These are phyloP conservation scores for Aureobasidium sp. DNA, from an alignment of 2,329 filamentous ascomycete genomes.

Conservation along the genomic window DNA sequence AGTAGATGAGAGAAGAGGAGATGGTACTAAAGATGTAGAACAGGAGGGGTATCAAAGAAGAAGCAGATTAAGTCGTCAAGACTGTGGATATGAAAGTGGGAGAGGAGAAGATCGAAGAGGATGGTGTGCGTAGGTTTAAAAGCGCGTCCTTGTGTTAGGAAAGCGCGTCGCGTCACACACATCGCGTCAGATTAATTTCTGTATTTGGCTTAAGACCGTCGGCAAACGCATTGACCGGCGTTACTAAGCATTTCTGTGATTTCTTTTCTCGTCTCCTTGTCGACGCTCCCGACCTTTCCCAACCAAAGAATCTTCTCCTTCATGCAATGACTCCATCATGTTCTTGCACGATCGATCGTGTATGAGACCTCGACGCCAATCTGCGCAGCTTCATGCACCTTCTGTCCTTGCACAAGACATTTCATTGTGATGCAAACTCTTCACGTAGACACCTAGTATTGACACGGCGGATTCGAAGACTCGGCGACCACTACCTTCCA, in stretches of 20 bases:
- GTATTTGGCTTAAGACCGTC: no score
- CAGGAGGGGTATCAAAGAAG: constrained; percentile 11
- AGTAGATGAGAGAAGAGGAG: neutral
- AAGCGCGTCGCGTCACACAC: neutral
- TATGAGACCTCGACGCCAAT: neutral
- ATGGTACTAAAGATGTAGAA: constrained; percentile 1
- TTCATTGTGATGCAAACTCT: neutral
- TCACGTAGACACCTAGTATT: neutral
- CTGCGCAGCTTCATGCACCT: neutral
- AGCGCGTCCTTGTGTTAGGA: neutral
- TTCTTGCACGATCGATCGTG: neutral
- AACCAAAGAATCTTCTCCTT: neutral
- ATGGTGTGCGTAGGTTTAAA: neutral
- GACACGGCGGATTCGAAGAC: constrained; percentile 82
- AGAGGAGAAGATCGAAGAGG: neutral
- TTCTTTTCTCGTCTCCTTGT: constrained; percentile 10
- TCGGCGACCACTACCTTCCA: constrained; percentile 55
- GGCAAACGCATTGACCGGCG: no score
- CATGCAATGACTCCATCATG: neutral
- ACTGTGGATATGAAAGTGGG: neutral
- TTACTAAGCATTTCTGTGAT: neutral
- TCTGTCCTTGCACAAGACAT: neutral
- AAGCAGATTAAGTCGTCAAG: constrained; percentile 11
- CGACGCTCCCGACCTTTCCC: neutral
- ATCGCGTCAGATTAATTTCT: no score